Conservation (phyloP, 306 rosid species). For the Quercus glauca region DNA sequence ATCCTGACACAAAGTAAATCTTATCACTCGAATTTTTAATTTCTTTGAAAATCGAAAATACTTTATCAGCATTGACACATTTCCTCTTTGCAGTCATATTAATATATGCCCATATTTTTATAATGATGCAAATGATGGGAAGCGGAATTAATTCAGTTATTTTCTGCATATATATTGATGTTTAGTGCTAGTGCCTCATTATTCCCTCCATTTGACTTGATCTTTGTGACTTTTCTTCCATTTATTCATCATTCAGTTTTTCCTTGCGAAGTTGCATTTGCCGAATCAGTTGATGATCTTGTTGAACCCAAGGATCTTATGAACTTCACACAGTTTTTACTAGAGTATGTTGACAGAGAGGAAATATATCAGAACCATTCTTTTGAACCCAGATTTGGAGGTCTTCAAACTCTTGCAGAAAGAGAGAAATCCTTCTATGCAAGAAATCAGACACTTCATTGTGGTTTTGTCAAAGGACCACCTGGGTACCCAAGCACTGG, state of each 20-base stretch:
- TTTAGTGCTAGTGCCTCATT: constrained; percentile 4
- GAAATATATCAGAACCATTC: constrained; percentile 27
- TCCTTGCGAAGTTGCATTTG: constrained; percentile 70
- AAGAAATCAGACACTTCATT: constrained; percentile 66
- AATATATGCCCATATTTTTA: background rate
- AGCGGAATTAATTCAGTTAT: background rate
- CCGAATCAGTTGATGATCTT: constrained; percentile 54
- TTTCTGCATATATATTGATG: background rate
- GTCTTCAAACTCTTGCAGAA: constrained; percentile 71
- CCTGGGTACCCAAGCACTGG: constrained; percentile 63
- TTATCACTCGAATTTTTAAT: background rate
- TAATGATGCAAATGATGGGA: background rate
- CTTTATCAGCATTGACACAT: no score
- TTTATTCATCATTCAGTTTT: constrained; percentile 49
- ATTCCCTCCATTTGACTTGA: constrained; percentile 18
- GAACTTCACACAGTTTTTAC: constrained; percentile 58
- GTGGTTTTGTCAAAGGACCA: constrained; percentile 78
- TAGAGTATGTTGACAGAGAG: constrained; percentile 60
- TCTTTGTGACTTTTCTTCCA: constrained; percentile 23
- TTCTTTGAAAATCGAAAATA: background rate
- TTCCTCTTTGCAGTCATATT: background rate
- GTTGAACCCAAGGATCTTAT: constrained; percentile 55
- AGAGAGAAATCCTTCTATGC: constrained; percentile 77
- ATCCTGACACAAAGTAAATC: background rate
- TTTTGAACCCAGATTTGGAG: constrained; percentile 77